A percentile compares a stretch with the other conserved stretches of the same genome.
Evolutionary conservation across 176 grass and related monocot genomes (phyloP).

Genomic region (Leersia perrieri): DNA sequence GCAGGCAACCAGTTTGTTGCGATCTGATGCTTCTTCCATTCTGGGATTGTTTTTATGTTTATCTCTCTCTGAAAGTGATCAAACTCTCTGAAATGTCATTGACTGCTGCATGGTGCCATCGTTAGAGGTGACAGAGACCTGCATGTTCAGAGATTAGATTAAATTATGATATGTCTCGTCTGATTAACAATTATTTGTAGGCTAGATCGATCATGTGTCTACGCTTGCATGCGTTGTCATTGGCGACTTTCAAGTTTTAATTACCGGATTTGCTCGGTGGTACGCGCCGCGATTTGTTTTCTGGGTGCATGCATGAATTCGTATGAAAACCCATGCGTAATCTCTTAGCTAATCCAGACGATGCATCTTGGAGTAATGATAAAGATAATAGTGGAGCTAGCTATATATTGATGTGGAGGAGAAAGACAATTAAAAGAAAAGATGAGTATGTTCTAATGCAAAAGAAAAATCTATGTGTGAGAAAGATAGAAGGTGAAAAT

Average conservation of each 20-base stretch:
- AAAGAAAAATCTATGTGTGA: no score
- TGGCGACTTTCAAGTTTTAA: background rate
- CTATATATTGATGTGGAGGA: no score
- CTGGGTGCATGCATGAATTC: background rate
- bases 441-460: no score
- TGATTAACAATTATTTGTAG: background rate
- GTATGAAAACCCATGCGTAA: background rate
- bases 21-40: background rate
- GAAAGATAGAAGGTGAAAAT: no score
- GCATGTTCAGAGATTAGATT: background rate
- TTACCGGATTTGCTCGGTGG: constrained; percentile 13
- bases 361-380: no score
- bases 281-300: background rate
- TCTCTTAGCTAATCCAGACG: no score
- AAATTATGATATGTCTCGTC: background rate
- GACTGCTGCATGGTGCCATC: background rate
- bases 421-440: no score
- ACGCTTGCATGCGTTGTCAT: no score
- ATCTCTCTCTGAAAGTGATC: background rate
- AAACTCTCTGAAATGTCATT: background rate
- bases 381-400: no score
- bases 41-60: background rate
- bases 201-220: no score
- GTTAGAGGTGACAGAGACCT: background rate
- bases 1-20: background rate